Base-by-base conservation (phyloP, 176 grass and related monocot species). In the Cenchrus americanus region DNA sequence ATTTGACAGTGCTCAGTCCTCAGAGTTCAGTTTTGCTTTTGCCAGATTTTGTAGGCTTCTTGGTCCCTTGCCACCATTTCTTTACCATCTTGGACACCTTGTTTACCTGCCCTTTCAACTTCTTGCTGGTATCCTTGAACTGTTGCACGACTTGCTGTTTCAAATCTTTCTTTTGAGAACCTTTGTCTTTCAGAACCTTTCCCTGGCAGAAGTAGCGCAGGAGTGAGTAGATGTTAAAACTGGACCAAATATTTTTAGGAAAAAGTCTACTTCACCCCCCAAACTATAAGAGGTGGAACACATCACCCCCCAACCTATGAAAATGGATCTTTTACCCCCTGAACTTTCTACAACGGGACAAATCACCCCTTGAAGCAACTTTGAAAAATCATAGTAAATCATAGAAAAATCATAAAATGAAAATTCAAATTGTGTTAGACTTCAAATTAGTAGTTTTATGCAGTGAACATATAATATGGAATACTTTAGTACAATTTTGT, bases 11-110 rank as follows among this genome's bases (percentile, higher is more conserved):
- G 15, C 5, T 55, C 2, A 10, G 42, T 71, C 30, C 60, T 93
- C 80, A 98, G 50, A 98, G 91, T 66, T 98, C 95, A 57, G 62
- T 87, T 87, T 94, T 92, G 57, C 77, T 81, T 87, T 95, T 93
- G 54, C 79, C 53, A 2, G 84, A 61, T 73, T 90, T 95, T 62
- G 85, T 21, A 34, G 85, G 80, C 47, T 82, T 87, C 27, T 94
- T 91, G 73, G 86, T 85, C 50, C 85, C 96, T 51, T 75, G 60
- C 93, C 93, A 98, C 96, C 92, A 98, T 77, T 88, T 98, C 77
- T 91, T 93, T 0, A 95, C 75, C 50, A 59, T 65, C 30, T 95
- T 88, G 13, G 96, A 95, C 59, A 81, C 85, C 61, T 87, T 90
- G 76, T 84, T 86, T 66, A 98, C 84, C 17, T 93, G 84, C 26